Conservation (phyloP, 352 stramenopile genomes). For the Chrysophaeum taylorii region DNA sequence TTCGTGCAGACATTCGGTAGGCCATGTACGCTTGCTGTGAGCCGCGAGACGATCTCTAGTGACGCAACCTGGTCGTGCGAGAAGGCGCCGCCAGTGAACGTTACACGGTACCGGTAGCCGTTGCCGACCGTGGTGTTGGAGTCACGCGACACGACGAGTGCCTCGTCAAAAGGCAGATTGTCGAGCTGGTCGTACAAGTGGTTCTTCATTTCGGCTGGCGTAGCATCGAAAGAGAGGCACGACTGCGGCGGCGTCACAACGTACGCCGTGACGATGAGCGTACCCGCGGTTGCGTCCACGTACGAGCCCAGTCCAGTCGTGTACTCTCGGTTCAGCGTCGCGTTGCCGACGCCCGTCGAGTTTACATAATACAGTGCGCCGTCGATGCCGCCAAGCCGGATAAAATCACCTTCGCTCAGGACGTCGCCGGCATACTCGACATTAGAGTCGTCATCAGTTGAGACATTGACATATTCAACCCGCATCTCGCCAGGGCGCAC, state of each 20-base stretch:
- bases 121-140: conserved; percentile 37
- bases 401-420: conserved; percentile 33
- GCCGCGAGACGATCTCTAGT: conserved; percentile 29
- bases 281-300: conserved; percentile 29
- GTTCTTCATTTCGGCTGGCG: conserved; percentile 47
- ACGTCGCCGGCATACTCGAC: conserved; percentile 4
- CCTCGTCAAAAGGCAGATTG: conserved; percentile 44
- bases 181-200: conserved; percentile 59
- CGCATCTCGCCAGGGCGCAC: conserved; percentile 29
- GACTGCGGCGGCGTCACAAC: conserved; percentile 32
- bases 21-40: background rate
- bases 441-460: conserved; percentile 13
- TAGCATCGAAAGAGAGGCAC: conserved; percentile 56
- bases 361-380: conserved; percentile 37
- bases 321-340: conserved; percentile 30
- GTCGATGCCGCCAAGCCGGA: conserved; percentile 35
- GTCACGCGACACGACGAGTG: conserved; percentile 52
- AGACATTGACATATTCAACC: background rate
- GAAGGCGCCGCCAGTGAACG: conserved; percentile 64
- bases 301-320: conserved; percentile 17
- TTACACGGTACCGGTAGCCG: conserved; percentile 60
- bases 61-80: conserved; percentile 30
- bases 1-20: conserved; percentile 15
- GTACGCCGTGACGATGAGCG: conserved; percentile 33
- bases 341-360: conserved; percentile 28